Conservation (phyloP, 2,329 filamentous ascomycete species). For the Alternaria sp. region DNA sequence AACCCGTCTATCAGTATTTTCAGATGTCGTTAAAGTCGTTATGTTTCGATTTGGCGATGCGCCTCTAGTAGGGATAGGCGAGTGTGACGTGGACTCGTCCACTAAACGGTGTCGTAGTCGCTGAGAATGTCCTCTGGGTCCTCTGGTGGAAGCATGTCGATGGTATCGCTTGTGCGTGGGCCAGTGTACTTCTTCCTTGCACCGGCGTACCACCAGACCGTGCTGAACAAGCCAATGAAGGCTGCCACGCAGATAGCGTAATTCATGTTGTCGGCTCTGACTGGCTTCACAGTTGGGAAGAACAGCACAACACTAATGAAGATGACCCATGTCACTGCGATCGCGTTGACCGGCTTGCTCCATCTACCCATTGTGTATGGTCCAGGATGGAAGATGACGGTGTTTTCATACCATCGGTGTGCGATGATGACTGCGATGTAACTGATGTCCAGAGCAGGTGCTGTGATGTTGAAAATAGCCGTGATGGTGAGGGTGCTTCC, state of each 20-base stretch:
- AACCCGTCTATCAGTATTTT: neutral
- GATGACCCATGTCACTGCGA: slow-evolving; percentile 67
- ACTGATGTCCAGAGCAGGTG: slow-evolving; percentile 59
- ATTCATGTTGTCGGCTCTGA: slow-evolving; percentile 58
- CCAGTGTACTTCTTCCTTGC: slow-evolving; percentile 63
- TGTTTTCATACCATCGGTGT: slow-evolving; percentile 61
- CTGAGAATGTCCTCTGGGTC: slow-evolving; percentile 51
- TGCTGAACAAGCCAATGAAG: slow-evolving; percentile 59
- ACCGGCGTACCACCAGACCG: slow-evolving; percentile 56
- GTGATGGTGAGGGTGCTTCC: slow-evolving; percentile 61
- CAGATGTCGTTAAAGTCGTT: slow-evolving; percentile 10
- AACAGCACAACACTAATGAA: slow-evolving; percentile 70
- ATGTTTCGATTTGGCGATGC: neutral
- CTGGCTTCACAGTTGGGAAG: slow-evolving; percentile 56
- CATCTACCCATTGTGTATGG: slow-evolving; percentile 66
- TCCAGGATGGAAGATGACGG: slow-evolving; percentile 64
- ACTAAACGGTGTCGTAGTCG: slow-evolving; percentile 43
- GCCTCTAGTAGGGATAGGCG: neutral
- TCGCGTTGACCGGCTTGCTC: slow-evolving; percentile 63
- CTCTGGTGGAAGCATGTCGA: slow-evolving; percentile 53
- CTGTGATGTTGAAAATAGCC: slow-evolving; percentile 59
- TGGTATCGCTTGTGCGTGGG: slow-evolving; percentile 64
- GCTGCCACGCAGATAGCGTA: slow-evolving; percentile 57
- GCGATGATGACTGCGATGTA: slow-evolving; percentile 69
- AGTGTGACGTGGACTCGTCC: neutral